Evolutionary conservation across 495 filamentous ascomycete species (phyloP).

Genomic region (Jackrogersella multiformis): DNA sequence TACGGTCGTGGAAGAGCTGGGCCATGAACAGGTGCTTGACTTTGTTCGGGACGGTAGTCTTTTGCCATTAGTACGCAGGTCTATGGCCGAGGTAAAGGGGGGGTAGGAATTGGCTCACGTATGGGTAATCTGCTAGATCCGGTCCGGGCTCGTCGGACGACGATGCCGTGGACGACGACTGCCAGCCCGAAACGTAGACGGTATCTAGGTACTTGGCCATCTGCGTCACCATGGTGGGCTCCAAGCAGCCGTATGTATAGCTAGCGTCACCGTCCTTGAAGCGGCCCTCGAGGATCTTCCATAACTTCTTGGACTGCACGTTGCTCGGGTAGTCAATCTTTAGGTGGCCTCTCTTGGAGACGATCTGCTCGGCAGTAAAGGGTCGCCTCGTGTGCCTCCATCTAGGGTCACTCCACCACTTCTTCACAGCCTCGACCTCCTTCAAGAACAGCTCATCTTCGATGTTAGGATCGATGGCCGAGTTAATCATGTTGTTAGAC

Average conservation of each 20-base stretch:
- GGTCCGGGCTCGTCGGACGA: slow-evolving; percentile 94
- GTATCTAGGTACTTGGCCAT: slow-evolving; percentile 99
- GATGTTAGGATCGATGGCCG: slow-evolving; percentile 65
- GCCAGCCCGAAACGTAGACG: slow-evolving; percentile 98
- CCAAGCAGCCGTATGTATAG: slow-evolving; percentile 96
- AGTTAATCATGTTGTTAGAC: slow-evolving; percentile 62
- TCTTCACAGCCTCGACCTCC: slow-evolving; percentile 86
- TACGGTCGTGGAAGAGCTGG: slow-evolving; percentile 98
- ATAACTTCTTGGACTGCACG: slow-evolving; percentile 89
- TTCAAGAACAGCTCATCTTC: slow-evolving; percentile 83
- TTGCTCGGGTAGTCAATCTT: slow-evolving; percentile 94
- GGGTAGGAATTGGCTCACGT: slow-evolving; percentile 65
- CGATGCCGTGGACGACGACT: slow-evolving; percentile 95
- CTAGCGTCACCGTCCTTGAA: slow-evolving; percentile 87
- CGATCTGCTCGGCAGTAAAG: slow-evolving; percentile 96
- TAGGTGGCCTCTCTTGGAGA: slow-evolving; percentile 89
- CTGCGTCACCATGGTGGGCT: slow-evolving; percentile 97
- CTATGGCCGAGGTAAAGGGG: neutral
- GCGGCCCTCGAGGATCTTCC: slow-evolving; percentile 84
- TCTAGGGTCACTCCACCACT: slow-evolving; percentile 92
- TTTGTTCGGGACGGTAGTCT: slow-evolving; percentile 99
- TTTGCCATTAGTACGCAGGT: slow-evolving; percentile 11
- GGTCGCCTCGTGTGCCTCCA: slow-evolving; percentile 94
- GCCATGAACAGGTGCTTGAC: slow-evolving; percentile 96
- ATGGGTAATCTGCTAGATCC: slow-evolving; percentile 98